Base-by-base conservation (phyloP, 495 filamentous ascomycete genomes). In the Annulohypoxylon maeteangense region DNA sequence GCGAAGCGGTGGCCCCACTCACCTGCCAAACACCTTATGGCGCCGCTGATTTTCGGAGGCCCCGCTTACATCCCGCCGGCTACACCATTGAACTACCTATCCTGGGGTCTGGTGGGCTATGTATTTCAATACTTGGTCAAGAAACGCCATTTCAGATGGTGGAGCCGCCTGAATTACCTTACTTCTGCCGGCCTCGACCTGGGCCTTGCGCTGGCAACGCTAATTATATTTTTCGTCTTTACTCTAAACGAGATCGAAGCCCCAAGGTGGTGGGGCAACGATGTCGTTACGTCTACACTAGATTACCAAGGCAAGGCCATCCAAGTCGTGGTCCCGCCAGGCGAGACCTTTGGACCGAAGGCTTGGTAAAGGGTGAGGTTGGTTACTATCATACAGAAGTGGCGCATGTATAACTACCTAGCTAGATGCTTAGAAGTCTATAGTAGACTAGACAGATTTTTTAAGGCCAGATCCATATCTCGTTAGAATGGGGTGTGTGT, bases 11-110 rank as follows among this genome's bases (percentile, higher is more conserved):
- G 81, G 56, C 87, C 86, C 20, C 78, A 81, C 68, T 87, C 85
- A 22, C 71, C 75, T 0, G 65, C 85, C 6, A 85, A 85, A 36
- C 89, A 87, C 75, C 72, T 89, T 8, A 90, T 89, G 67, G 87
- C 89, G 65, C 90, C 90, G 0, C 79, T 93, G 0, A 88, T 91
- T 47, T 91, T 93, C 70, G 90, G 89, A 32, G 89, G 89, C 23
- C 85, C 89, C 65, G 86, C 85, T 7, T 65, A 78, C 1, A 90
- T 92, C 27, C 90, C 90, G 0, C 90, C 90, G 0, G 90, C 90
- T 1, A 90, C 87, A 2, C 88, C 89, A 7, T 82, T 92, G 48
- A 92, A 88, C 72, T 92, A 91, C 71, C 83, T 90, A 6, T 87
- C 85, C 0, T 92, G 90, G 90, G 89, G 88, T 74, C 78, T 87